These are phyloP conservation scores for Thelonectria discophora DNA, from an alignment of 2,329 filamentous ascomycete genomes.

Conservation along the genomic window DNA sequence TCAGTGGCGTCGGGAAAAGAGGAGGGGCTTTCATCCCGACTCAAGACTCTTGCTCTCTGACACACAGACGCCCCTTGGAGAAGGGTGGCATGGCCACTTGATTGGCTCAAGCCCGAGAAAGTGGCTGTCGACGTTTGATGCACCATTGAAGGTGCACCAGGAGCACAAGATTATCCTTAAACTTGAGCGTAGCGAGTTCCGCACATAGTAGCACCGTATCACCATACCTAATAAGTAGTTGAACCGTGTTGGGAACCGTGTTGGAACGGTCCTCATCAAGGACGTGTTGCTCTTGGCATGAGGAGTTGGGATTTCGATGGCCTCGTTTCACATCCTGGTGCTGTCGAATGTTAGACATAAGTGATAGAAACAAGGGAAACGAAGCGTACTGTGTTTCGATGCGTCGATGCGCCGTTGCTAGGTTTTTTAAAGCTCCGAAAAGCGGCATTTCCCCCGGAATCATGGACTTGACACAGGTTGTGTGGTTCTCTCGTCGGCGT, in stretches of 20 bases:
- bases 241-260: background rate
- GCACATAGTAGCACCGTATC: background rate
- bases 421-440: background rate
- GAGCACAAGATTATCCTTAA: conserved; percentile 12
- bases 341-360: background rate
- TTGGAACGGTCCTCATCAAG: too few species aligned
- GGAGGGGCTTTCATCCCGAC: conserved; percentile 4
- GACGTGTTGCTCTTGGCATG: background rate
- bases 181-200: background rate
- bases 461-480: conserved; percentile 1
- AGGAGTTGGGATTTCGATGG: background rate
- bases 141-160: background rate
- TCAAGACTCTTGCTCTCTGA: too few species aligned
- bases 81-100: background rate
- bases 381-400: background rate
- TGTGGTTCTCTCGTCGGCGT: background rate
- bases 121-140: background rate
- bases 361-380: background rate
- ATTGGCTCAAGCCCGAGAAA: conserved; percentile 17
- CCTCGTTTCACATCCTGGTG: background rate
- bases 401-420: background rate
- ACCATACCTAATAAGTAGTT: too few species aligned
- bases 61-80: background rate
- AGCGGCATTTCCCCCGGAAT: background rate
- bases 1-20: conserved; percentile 28